Percentiles rank a stretch among this genome's conserved stretches.
Evolutionary conservation across 768 basidiomycete genomes (phyloP).

Genomic region (Rhodotorula paludigena): DNA sequence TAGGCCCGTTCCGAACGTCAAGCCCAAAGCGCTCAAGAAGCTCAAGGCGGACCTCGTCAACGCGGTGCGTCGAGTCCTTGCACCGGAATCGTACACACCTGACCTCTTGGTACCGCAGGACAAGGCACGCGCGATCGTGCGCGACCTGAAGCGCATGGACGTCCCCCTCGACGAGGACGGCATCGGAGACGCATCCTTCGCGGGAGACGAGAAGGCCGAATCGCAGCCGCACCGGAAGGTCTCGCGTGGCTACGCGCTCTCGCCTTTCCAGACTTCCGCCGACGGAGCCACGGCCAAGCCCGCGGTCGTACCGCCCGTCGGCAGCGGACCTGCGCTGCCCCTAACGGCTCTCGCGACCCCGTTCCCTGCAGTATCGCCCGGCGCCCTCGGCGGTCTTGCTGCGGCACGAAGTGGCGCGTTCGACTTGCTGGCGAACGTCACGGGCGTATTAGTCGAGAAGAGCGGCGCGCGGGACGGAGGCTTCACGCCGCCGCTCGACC

Average conservation of each 20-base stretch:
- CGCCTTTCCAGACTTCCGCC: not conserved
- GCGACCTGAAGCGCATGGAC: conserved; percentile 20
- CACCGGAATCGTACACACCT: too few species aligned
- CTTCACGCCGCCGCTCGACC: conserved; percentile 24
- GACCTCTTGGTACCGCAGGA: not conserved
- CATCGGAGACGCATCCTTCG: not conserved
- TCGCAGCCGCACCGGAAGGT: not conserved
- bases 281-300: not conserved
- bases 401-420: conserved; percentile 16
- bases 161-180: not conserved
- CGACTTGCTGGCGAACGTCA: conserved; percentile 19
- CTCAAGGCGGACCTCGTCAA: conserved; percentile 20
- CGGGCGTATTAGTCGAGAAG: conserved; percentile 10
- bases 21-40: conserved; percentile 25
- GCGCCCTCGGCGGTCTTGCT: conserved; percentile 4
- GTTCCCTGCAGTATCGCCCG: not conserved
- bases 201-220: not conserved
- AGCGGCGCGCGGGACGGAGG: not conserved
- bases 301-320: not conserved
- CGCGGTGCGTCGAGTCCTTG: not conserved
- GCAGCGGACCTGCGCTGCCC: not conserved
- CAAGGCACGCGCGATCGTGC: conserved; percentile 18
- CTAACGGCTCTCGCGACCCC: not conserved
- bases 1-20: not conserved
- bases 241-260: not conserved